Evolutionary conservation across 1,284 basidiomycete genomes (phyloP).

Genomic region (Melanopsichium pennsylvanicum): DNA sequence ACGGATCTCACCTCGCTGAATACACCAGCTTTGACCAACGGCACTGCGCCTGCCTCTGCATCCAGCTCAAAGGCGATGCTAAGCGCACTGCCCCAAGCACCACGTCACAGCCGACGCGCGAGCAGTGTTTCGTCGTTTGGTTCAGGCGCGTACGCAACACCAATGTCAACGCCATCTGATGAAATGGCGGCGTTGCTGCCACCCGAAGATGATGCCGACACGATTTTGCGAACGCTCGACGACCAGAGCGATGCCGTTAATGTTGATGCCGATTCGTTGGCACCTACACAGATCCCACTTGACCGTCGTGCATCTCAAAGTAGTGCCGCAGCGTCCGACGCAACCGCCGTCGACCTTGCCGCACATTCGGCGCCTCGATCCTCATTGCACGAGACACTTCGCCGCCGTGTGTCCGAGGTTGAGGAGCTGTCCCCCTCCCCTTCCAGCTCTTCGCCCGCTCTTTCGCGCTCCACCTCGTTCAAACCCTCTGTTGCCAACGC

Average conservation of each 20-base stretch:
- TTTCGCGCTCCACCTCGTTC: conserved; percentile 31
- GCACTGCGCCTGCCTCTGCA: not conserved
- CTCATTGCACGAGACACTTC: conserved; percentile 5
- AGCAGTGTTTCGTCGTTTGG: conserved; percentile 48
- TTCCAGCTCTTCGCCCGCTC: conserved; percentile 25
- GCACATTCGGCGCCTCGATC: conserved; percentile 21
- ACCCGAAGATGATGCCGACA: conserved; percentile 26
- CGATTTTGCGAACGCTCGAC: conserved; percentile 26
- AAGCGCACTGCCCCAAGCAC: conserved; percentile 9
- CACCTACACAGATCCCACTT: not conserved
- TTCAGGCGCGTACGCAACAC: conserved; percentile 45
- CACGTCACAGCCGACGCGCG: conserved; percentile 36
- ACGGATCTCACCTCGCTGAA: conserved; percentile 22
- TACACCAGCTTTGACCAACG: not conserved
- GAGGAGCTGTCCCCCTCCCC: conserved; percentile 42
- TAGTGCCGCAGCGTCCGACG: conserved; percentile 38
- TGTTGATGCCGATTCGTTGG: not conserved
- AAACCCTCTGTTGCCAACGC: no score
- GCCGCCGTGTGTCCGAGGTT: conserved; percentile 25
- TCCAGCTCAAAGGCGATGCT: conserved; percentile 23
- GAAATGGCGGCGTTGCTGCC: conserved; percentile 45
- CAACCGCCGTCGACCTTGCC: conserved; percentile 31
- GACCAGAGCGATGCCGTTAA: not conserved
- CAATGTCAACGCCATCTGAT: conserved; percentile 46
- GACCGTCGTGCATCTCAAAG: conserved; percentile 26